Conservation (phyloP, 495 filamentous ascomycete species). For the Collariella sp. region DNA sequence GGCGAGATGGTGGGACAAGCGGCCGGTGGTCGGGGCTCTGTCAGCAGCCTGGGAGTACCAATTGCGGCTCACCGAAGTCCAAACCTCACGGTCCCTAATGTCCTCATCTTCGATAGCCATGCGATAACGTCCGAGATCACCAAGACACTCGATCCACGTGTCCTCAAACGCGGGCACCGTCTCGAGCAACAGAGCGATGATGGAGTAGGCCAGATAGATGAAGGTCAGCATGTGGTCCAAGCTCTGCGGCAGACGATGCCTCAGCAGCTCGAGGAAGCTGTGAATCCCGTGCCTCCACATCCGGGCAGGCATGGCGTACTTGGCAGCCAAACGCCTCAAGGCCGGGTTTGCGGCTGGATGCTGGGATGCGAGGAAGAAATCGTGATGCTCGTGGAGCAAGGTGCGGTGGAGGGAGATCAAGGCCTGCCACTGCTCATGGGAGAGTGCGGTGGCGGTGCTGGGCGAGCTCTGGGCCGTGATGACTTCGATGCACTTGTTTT, state of each 20-base stretch:
- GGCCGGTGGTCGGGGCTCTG: slow-evolving; percentile 36
- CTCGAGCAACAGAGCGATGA: slow-evolving; percentile 70
- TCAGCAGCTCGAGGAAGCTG: slow-evolving; percentile 64
- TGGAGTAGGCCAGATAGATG: slow-evolving; percentile 72
- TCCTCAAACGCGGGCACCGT: slow-evolving; percentile 69
- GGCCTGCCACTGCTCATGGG: slow-evolving; percentile 61
- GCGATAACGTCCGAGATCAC: slow-evolving; percentile 55
- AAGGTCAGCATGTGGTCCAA: slow-evolving; percentile 75
- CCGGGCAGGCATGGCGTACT: slow-evolving; percentile 70
- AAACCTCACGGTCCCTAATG: slow-evolving; percentile 61
- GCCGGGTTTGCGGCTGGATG: slow-evolving; percentile 59
- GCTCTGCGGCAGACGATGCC: slow-evolving; percentile 58
- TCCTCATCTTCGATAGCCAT: slow-evolving; percentile 77
- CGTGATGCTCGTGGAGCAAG: slow-evolving; percentile 65
- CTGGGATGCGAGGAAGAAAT: slow-evolving; percentile 69
- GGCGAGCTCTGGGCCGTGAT: slow-evolving; percentile 49
- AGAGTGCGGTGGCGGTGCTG: slow-evolving; percentile 33
- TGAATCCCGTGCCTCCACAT: slow-evolving; percentile 64
- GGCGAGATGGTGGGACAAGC: slow-evolving; percentile 53
- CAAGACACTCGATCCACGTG: slow-evolving; percentile 87
- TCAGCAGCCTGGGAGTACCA: slow-evolving; percentile 81
- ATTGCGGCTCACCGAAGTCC: slow-evolving; percentile 64
- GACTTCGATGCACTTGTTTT: slow-evolving; percentile 68
- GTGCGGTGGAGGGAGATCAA: slow-evolving; percentile 64
- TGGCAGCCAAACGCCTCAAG: slow-evolving; percentile 50